Evolutionary conservation across 495 filamentous ascomycete species (phyloP), one percentile per base, ranked within the genome.

Genomic region (Penicillium steckii): DNA sequence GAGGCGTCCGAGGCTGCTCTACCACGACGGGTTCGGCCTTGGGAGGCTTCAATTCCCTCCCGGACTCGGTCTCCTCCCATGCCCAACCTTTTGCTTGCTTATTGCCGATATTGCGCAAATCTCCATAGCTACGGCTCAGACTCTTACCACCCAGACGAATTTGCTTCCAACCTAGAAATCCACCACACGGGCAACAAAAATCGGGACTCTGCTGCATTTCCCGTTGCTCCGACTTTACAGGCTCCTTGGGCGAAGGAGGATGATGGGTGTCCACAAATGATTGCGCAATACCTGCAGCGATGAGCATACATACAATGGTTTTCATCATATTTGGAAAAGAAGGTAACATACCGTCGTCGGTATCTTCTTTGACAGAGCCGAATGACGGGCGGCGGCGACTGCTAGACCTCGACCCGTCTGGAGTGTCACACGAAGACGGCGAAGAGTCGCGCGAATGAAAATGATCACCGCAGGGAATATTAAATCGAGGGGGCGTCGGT

Each of bases 161-260:
- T 61, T 82, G 78, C 70, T 87, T 90, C 86, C 86, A 89, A 37
- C 85, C 85, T 52, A 80, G 69, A 56, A 88, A 89, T 52, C 80
- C 78, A 55, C 87, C 84, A 60, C 85, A 87, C 6, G 85, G 87
- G 59, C 85, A 86, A 72, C 85, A 87, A 60, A 83, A 88, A 43
- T 76, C 80, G 56, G 67, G 82, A 59, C 72, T 73, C 61, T 62
- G 74, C 57, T 71, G 74, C 66, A 70, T 73, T 26, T 60, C 69
- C 42, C 50, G 55, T 25, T 32, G 41, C 15, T 61, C 56, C 9
- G 67, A 71, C 43, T 79, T 79, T 26, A 80, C 76, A 38, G 65
- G 50, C 22, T 77, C 63, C 33, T 68, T 62, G 32, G 77, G 67
- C 41, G 83, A 81, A 32, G 81, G 80, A n/a, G 78, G 80, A 51